Percentiles rank a stretch among this genome's conserved stretches.
phyloP scores from a whole-genome alignment of 352 stramenopile species.

The Plasmopara halstedii region DNA sequence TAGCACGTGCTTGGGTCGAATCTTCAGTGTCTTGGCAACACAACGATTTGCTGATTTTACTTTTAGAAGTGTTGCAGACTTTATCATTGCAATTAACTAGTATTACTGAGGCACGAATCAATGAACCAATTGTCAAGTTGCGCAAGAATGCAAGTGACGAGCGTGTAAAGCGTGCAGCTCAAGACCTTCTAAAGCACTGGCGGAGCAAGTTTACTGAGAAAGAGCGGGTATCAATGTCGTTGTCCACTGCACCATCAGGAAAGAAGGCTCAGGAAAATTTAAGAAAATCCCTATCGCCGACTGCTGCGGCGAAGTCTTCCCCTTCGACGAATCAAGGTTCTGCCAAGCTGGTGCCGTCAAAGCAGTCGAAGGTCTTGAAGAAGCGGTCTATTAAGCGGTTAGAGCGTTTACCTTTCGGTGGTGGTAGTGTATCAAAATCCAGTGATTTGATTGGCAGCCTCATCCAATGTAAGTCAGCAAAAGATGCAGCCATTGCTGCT shows the following conservation, averaged over 20 bases:
- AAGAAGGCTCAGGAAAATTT: conserved; percentile 5
- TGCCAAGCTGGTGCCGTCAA: conserved; percentile 10
- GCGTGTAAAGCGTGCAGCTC: conserved; percentile 64
- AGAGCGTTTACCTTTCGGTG: conserved; percentile 58
- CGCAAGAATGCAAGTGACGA: conserved; percentile 73
- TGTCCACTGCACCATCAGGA: conserved; percentile 16
- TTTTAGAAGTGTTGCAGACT: conserved; percentile 75
- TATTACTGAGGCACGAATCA: conserved; percentile 84
- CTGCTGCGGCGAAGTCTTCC: conserved; percentile 10
- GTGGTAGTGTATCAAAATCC: conserved; percentile 58
- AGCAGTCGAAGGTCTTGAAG: conserved; percentile 45
- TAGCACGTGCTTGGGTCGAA: conserved; percentile 73
- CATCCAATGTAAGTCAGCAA: conserved; percentile 76
- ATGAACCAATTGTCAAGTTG: conserved; percentile 84
- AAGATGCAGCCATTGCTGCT: conserved; percentile 31
- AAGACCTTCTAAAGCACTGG: conserved; percentile 84
- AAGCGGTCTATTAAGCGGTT: conserved; percentile 71
- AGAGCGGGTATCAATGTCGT: conserved; percentile 33
- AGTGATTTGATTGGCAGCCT: conserved; percentile 77
- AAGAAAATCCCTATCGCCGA: conserved; percentile 10
- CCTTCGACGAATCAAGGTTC: conserved; percentile 11
- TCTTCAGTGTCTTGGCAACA: conserved; percentile 73
- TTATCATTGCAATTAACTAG: conserved; percentile 77
- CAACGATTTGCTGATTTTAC: conserved; percentile 67
- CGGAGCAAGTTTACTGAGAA: conserved; percentile 81